Conservation (phyloP, 2,329 filamentous ascomycete genomes). For the Aspergillus arachidicola region DNA sequence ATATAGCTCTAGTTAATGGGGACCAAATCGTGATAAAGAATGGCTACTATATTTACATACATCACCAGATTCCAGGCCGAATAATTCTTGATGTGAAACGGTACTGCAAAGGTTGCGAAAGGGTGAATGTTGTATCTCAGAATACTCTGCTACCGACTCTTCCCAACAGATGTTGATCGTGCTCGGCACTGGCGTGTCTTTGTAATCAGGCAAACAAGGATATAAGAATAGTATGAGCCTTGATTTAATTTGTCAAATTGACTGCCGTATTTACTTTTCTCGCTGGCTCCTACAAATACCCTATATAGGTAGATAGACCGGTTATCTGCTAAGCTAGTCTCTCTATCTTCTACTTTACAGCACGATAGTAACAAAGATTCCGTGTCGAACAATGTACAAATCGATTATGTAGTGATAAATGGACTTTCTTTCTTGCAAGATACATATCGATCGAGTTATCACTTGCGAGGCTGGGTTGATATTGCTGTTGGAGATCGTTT, state of each 20-base stretch:
- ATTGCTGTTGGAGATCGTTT: too few species aligned
- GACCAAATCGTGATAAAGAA: background rate
- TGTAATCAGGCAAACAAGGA: background rate
- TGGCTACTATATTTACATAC: background rate
- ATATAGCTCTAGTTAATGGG: background rate
- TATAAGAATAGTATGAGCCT: background rate
- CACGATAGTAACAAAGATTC: too few species aligned
- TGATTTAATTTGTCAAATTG: background rate
- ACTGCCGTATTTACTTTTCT: too few species aligned
- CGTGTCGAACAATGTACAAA: too few species aligned
- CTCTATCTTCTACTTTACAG: too few species aligned
- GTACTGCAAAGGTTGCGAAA: too few species aligned
- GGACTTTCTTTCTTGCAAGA: too few species aligned
- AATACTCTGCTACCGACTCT: background rate
- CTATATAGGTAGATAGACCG: too few species aligned
- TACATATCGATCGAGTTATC: background rate
- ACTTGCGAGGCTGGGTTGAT: too few species aligned
- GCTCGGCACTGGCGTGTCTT: background rate
- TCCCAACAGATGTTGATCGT: background rate
- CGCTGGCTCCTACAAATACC: too few species aligned
- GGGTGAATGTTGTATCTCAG: background rate
- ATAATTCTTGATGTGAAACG: background rate
- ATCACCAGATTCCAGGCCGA: background rate
- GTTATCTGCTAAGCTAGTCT: too few species aligned
- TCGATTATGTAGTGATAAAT: too few species aligned